These are phyloP conservation scores for Plasmopara viticola DNA, from an alignment of 352 stramenopile genomes.

Conservation along the genomic window DNA sequence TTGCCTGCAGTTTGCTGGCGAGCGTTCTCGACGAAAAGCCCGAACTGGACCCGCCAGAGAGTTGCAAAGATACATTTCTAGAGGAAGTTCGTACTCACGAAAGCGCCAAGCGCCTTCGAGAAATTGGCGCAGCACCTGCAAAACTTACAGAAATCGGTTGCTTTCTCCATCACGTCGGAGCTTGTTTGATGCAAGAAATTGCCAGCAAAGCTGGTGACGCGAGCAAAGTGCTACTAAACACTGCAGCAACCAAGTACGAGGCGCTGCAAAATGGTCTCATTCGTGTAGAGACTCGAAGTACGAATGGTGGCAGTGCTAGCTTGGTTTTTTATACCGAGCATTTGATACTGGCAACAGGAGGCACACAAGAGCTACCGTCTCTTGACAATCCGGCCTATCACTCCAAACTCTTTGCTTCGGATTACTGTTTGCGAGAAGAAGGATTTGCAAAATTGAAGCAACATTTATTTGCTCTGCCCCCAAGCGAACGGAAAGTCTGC, in stretches of 20 bases:
- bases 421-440: slow-evolving; percentile 55
- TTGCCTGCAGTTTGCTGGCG: slow-evolving; percentile 59
- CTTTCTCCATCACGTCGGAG: slow-evolving; percentile 57
- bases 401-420: slow-evolving; percentile 60
- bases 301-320: slow-evolving; percentile 16
- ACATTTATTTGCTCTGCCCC: slow-evolving; percentile 24
- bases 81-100: slow-evolving; percentile 44
- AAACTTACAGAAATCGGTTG: slow-evolving; percentile 56
- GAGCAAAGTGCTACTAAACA: slow-evolving; percentile 48
- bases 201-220: slow-evolving; percentile 23
- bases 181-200: slow-evolving; percentile 41
- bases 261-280: slow-evolving; percentile 42
- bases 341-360: slow-evolving; percentile 64
- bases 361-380: slow-evolving; percentile 38
- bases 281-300: slow-evolving; percentile 32
- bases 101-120: slow-evolving; percentile 47
- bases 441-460: slow-evolving; percentile 48
- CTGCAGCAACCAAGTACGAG: slow-evolving; percentile 40
- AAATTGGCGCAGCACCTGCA: slow-evolving; percentile 41
- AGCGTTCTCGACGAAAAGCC: slow-evolving; percentile 77
- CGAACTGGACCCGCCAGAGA: slow-evolving; percentile 68
- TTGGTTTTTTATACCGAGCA: slow-evolving; percentile 52
- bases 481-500: slow-evolving; percentile 53
- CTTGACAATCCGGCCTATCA: slow-evolving; percentile 34
- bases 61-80: slow-evolving; percentile 66